phyloP scores from a whole-genome alignment of 805 yeast species.

The Ogataea salicorniae region DNA sequence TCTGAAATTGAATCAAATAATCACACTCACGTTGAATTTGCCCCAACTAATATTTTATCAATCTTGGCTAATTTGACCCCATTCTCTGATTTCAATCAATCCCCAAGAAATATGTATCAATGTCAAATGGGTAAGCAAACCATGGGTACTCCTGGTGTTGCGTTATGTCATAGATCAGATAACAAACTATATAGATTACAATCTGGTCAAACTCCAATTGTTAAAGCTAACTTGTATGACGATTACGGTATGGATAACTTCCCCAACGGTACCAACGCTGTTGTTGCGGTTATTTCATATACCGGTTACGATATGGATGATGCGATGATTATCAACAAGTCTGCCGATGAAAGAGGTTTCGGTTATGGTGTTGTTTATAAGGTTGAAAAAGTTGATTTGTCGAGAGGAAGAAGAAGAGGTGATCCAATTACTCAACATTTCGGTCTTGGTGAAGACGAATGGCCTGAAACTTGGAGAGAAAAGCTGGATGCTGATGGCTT shows the following conservation, averaged over 20 bases:
- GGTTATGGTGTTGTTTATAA: slow-evolving; percentile 96
- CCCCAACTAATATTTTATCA: slow-evolving; percentile 92
- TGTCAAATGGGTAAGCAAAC: slow-evolving; percentile 99
- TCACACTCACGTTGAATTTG: slow-evolving; percentile 90
- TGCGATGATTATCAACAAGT: slow-evolving; percentile 96
- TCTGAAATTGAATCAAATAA: slow-evolving; percentile 75
- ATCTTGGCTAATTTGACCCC: slow-evolving; percentile 97
- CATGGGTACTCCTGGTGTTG: slow-evolving; percentile 99
- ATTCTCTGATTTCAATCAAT: slow-evolving; percentile 96
- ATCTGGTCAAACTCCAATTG: slow-evolving; percentile 96
- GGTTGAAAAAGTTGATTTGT: slow-evolving; percentile 84
- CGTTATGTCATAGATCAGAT: slow-evolving; percentile 85
- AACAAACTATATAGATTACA: slow-evolving; percentile 91
- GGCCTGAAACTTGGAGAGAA: slow-evolving; percentile 89
- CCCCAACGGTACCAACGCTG: slow-evolving; percentile 98
- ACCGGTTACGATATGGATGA: slow-evolving; percentile 99
- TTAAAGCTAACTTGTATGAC: slow-evolving; percentile 87
- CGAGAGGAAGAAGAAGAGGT: slow-evolving; percentile 74
- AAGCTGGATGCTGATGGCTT: slow-evolving; percentile 89
- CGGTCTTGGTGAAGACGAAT: slow-evolving; percentile 89
- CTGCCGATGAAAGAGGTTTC: slow-evolving; percentile 96
- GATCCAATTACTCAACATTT: slow-evolving; percentile 93
- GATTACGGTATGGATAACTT: slow-evolving; percentile 97
- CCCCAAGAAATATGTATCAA: slow-evolving; percentile 99
- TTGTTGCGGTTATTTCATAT: slow-evolving; percentile 96